Evolutionary conservation across 495 filamentous ascomycete genomes (phyloP).

Genomic region (Penicillium flavigenum): DNA sequence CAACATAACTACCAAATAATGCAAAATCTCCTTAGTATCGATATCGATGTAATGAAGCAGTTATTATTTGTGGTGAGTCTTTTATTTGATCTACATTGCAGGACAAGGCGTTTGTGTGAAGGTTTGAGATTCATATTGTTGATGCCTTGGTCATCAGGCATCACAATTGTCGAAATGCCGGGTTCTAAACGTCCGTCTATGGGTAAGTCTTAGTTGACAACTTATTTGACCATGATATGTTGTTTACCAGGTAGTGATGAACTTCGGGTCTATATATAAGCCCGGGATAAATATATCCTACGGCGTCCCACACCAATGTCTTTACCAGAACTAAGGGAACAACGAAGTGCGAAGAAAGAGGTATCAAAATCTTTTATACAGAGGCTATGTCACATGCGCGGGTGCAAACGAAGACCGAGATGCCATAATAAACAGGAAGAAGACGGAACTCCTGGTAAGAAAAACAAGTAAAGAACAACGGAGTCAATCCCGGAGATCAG

Average conservation of each 20-base stretch:
- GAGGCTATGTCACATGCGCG: constrained; percentile 33
- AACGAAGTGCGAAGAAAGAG: constrained; percentile 12
- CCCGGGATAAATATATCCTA: neutral
- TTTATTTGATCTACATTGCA: neutral
- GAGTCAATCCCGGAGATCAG: constrained; percentile 1
- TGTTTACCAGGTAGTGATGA: neutral
- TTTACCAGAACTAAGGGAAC: neutral
- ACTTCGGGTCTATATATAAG: neutral
- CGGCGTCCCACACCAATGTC: neutral
- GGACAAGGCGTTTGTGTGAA: neutral
- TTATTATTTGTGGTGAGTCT: neutral
- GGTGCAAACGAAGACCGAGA: constrained; percentile 24
- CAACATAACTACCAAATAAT: neutral
- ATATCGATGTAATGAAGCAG: neutral
- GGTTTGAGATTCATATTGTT: neutral
- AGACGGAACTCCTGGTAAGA: constrained; percentile 26
- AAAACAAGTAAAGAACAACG: constrained; percentile 20
- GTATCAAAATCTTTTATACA: constrained; percentile 33
- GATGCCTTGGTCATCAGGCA: neutral
- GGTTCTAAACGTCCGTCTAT: neutral
- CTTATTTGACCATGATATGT: neutral
- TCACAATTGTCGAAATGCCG: neutral
- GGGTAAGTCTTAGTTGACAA: neutral
- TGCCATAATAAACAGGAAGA: constrained; percentile 23
- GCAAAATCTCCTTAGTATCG: neutral